These are phyloP conservation scores for Exophiala calicioides DNA, from an alignment of 2,329 filamentous ascomycete species.

Conservation along the genomic window DNA sequence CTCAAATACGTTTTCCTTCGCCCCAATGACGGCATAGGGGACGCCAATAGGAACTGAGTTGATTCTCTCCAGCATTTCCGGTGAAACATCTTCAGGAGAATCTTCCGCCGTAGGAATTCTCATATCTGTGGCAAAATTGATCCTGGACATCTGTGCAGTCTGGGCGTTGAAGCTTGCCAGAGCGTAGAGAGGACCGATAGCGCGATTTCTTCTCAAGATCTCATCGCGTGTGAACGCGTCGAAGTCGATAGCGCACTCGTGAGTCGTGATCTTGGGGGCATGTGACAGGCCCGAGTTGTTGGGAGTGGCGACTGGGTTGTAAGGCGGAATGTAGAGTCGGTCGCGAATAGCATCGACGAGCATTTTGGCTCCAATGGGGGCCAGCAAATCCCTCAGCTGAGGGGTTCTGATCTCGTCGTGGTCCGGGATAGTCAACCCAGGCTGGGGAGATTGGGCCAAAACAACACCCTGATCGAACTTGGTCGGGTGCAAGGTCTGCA, in stretches of 20 bases:
- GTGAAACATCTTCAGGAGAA: constrained; percentile 13
- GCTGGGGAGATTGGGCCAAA: constrained; percentile 66
- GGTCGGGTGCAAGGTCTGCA: constrained; percentile 79
- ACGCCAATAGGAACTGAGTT: constrained; percentile 33
- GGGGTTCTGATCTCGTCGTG: constrained; percentile 59
- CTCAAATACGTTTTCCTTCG: constrained; percentile 33
- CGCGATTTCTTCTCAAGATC: constrained; percentile 48
- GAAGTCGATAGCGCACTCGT: constrained; percentile 66
- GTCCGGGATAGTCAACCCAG: constrained; percentile 55
- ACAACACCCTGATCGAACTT: constrained; percentile 78
- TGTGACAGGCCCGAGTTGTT: constrained; percentile 44
- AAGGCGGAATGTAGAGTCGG: constrained; percentile 65
- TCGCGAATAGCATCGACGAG: constrained; percentile 66
- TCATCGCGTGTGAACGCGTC: constrained; percentile 53
- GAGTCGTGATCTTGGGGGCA: constrained; percentile 72
- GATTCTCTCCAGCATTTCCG: too few relatives aligned
- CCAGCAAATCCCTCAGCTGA: constrained; percentile 58
- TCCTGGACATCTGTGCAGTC: constrained; percentile 5
- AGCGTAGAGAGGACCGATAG: constrained; percentile 23
- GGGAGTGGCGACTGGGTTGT: constrained; percentile 40
- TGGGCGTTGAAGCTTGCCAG: not conserved
- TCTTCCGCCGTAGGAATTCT: constrained; percentile 14
- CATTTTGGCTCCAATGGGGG: constrained; percentile 67
- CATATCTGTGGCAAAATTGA: constrained; percentile 23
- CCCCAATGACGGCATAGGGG: constrained; percentile 41